These are phyloP conservation scores for Aspergillus chevalieri DNA, from an alignment of 2,329 filamentous ascomycete species.

Conservation along the genomic window DNA sequence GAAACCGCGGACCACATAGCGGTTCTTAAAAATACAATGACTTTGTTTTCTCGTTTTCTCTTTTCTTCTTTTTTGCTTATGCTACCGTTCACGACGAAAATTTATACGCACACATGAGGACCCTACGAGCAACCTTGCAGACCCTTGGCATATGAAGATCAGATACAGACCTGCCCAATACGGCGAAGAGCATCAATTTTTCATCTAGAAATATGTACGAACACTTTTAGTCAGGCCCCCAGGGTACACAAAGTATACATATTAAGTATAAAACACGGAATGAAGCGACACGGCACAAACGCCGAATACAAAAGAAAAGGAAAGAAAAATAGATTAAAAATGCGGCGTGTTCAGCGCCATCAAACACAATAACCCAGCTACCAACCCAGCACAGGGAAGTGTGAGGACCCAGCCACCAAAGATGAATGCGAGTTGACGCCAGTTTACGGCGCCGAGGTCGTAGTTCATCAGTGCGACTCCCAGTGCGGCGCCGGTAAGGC, in stretches of 20 bases:
- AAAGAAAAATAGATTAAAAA: slow-evolving; percentile 4
- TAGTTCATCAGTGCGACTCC: slow-evolving; percentile 35
- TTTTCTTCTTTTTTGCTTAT: no score
- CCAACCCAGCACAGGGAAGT: slow-evolving; percentile 37
- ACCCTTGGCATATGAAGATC: no score
- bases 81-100: no score
- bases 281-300: neutral
- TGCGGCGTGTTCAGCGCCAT: slow-evolving; percentile 41
- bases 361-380: slow-evolving; percentile 34
- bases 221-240: neutral
- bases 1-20: neutral
- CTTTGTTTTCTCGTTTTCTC: no score
- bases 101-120: no score
- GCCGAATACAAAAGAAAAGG: neutral
- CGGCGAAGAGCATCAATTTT: no score
- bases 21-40: neutral
- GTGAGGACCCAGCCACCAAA: slow-evolving; percentile 43
- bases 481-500: slow-evolving; percentile 30
- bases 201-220: neutral
- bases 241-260: neutral
- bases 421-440: slow-evolving; percentile 40
- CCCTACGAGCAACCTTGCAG: no score
- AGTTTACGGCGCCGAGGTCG: slow-evolving; percentile 39
- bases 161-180: no score
- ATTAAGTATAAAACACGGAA: neutral